Evolutionary conservation across 768 basidiomycete genomes (phyloP), one percentile per base, ranked within the genome.

Genomic region (Pleurotus platypus): DNA sequence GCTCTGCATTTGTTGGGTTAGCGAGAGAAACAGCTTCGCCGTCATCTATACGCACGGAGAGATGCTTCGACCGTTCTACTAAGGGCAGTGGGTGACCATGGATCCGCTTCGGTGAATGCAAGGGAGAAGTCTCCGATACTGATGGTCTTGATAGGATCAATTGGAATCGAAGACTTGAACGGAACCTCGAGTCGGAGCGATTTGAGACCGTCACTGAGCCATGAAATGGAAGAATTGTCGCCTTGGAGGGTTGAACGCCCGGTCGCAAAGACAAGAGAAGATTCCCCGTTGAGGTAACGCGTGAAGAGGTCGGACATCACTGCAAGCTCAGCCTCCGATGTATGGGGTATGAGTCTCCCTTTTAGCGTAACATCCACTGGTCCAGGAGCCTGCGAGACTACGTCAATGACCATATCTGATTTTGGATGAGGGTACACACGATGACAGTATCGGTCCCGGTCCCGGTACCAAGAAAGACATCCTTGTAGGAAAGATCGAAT

Each of bases 131-230:
- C 73, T 6, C 82, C 85, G 39, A 90, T 89, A 11, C 72, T 69
- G 61, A 90, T 89, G n/a, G 74, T 71, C 49, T 74, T 76, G 63
- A 89, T 89, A 13, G 87, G 85, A 62, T 81, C 73, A 56, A 90
- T 86, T 3, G 81, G 75, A 1, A 63, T 64, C 30, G 60, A 63
- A 8, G 75, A 66, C 42, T 79, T 78, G 69, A 90, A 86, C 2
- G 87, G 88, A 1, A 90, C 86, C 5, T 74, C 72, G 43, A 90
- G 73, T n/a, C 67, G 64, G 16, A 91, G 76, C 22, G 77, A 75
- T 62, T 80, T 65, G 27, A 91, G 66, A 5, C 86, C 89, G 54
- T 73, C 66, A 57, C 78, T 85, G 13, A 91, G 78, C 89, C 89
- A 91, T 6, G 82, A 80, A 56, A 90, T 80, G 4, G 69, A 63